phyloP scores from a whole-genome alignment of 129 eudicot species.

The Pulicaria dysenterica region DNA sequence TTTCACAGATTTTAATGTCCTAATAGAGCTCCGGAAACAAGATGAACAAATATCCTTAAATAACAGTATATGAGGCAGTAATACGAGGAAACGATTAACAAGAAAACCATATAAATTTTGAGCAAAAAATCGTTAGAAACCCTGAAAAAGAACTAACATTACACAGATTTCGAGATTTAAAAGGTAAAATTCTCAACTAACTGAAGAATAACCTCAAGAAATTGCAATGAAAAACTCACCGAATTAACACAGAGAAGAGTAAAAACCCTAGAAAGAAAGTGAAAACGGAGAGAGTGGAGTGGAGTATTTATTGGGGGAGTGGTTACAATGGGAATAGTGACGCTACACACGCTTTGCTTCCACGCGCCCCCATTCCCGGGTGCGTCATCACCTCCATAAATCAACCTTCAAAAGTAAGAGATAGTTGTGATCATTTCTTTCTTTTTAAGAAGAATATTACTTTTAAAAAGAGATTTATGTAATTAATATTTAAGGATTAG shows the following conservation, averaged over 20 bases:
- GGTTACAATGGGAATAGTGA: constrained; percentile 16
- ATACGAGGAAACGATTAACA: not conserved
- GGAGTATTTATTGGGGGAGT: constrained; percentile 26
- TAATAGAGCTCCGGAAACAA: not conserved
- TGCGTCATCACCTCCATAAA: constrained; percentile 7
- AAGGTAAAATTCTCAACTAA: not conserved
- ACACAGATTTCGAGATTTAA: constrained; percentile 1
- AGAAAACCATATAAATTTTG: not conserved
- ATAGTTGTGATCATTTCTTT: not conserved
- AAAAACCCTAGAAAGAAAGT: constrained; percentile 33
- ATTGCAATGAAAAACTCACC: constrained; percentile 14
- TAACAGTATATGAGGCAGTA: not conserved
- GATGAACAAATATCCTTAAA: not conserved
- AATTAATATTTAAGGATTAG: no score
- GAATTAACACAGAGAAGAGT: constrained; percentile 5
- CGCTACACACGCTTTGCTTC: constrained; percentile 1
- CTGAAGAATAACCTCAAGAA: not conserved
- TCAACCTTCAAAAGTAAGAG: constrained; percentile 7
- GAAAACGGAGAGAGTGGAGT: constrained; percentile 14
- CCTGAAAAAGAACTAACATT: constrained; percentile 15
- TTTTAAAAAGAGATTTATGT: no score
- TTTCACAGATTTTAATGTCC: not conserved
- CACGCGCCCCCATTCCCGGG: constrained; percentile 2
- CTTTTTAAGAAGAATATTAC: no score
- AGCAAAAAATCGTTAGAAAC: not conserved